Conservation (phyloP, 331 rosid genomes). For the Ulmus americana region DNA sequence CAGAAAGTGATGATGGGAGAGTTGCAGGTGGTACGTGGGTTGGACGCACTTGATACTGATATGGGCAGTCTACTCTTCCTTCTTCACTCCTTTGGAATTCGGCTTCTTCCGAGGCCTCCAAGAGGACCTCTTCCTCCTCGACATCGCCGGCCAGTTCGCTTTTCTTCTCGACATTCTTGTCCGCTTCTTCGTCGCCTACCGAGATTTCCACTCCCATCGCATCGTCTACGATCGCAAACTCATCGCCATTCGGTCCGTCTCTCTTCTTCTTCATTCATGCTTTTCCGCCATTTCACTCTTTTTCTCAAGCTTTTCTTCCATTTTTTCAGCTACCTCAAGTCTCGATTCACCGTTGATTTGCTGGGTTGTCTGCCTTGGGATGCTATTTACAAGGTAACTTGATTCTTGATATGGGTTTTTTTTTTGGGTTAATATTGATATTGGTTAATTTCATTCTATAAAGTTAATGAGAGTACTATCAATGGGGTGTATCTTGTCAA, state of each 20-base stretch:
- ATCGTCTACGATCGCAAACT: slow-evolving; percentile 29
- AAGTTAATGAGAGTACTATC: too few relatives aligned
- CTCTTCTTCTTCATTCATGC: not conserved
- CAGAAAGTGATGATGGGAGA: not conserved
- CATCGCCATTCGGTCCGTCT: slow-evolving; percentile 34
- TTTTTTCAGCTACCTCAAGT: slow-evolving; percentile 40
- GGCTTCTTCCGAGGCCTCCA: slow-evolving; percentile 71
- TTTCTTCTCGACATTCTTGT: slow-evolving; percentile 46
- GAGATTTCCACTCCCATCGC: slow-evolving; percentile 34
- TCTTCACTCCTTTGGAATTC: slow-evolving; percentile 68
- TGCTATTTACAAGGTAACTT: slow-evolving; percentile 43
- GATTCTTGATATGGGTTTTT: not conserved
- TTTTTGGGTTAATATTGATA: too few relatives aligned
- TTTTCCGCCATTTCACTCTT: not conserved
- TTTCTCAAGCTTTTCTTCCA: not conserved
- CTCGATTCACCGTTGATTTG: slow-evolving; percentile 47
- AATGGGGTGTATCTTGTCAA: too few relatives aligned
- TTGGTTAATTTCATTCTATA: too few relatives aligned
- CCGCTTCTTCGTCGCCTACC: slow-evolving; percentile 44
- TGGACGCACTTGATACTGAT: slow-evolving; percentile 60
- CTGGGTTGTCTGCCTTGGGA: slow-evolving; percentile 65
- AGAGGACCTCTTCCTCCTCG: slow-evolving; percentile 53
- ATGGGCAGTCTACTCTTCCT: slow-evolving; percentile 66
- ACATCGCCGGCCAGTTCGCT: slow-evolving; percentile 52
- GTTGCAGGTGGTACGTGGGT: slow-evolving; percentile 46